These are phyloP conservation scores for Vitis rotundifolia DNA, from an alignment of 164 flowering plant genomes.

Conservation along the genomic window DNA sequence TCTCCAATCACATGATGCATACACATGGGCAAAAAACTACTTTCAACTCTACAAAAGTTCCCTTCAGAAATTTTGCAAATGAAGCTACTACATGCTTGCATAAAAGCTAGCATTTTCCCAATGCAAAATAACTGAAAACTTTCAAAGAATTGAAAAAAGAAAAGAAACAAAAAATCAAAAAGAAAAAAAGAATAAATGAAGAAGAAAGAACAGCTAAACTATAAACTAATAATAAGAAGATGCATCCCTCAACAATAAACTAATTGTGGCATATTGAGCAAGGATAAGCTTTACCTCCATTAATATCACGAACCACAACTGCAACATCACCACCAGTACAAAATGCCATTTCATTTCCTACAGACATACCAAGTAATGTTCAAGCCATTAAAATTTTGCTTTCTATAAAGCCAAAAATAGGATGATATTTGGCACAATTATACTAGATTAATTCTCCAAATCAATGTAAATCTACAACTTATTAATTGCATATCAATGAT, in stretches of 20 bases:
- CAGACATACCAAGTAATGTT: neutral
- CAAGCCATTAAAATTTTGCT: no score
- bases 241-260: neutral
- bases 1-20: constrained; percentile 55
- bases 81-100: neutral
- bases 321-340: constrained; percentile 84
- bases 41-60: neutral
- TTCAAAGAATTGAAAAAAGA: neutral
- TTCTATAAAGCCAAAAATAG: neutral
- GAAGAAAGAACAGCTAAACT: neutral
- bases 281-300: constrained; percentile 34
- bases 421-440: no score
- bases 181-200: no score
- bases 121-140: no score
- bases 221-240: neutral
- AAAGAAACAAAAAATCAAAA: neutral
- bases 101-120: neutral
- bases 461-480: no score
- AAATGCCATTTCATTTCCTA: constrained; percentile 75
- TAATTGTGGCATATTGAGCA: neutral
- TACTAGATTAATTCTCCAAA: no score
- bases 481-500: no score
- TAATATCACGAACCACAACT: constrained; percentile 48
- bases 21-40: neutral
- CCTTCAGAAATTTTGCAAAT: neutral